These are phyloP conservation scores for Gracilaria domingensis DNA, from an alignment of 23 red algal genomes.

Conservation along the genomic window DNA sequence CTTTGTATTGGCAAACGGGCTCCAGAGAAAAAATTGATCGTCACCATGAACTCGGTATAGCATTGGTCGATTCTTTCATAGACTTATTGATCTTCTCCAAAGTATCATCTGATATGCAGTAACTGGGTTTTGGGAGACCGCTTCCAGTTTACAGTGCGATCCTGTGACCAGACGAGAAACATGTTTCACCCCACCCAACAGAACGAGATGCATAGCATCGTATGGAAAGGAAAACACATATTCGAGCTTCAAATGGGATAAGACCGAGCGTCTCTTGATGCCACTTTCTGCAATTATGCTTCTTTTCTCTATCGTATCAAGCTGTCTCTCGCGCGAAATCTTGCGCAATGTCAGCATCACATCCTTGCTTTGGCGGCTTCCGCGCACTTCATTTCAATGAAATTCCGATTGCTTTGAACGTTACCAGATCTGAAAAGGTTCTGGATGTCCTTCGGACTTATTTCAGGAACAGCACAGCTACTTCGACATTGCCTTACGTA, in stretches of 20 bases:
- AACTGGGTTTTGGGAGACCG: neutral
- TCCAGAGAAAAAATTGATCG: neutral
- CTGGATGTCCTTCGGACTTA: neutral
- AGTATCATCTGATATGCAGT: neutral
- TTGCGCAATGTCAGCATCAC: neutral
- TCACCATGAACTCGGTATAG: too few relatives aligned
- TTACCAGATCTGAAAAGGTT: neutral
- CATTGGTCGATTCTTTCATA: neutral
- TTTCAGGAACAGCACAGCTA: neutral
- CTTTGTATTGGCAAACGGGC: neutral
- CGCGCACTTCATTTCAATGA: neutral
- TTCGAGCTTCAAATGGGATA: neutral
- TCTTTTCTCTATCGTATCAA: neutral
- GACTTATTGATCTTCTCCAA: neutral
- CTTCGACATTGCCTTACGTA: neutral
- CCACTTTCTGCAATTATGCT: neutral
- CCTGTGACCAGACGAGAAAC: neutral
- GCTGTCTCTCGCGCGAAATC: neutral
- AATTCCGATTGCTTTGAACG: neutral
- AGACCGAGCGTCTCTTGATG: neutral
- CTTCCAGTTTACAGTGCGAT: neutral
- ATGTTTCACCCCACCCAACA: conserved; percentile 7
- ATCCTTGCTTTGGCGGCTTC: neutral
- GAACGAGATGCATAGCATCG: conserved; percentile 21
- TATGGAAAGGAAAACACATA: conserved; percentile 25